A percentile compares a stretch with the other conserved stretches of the same genome.
phyloP scores from a whole-genome alignment of 805 yeast genomes.

The Schwanniomyces vanrijiae region DNA sequence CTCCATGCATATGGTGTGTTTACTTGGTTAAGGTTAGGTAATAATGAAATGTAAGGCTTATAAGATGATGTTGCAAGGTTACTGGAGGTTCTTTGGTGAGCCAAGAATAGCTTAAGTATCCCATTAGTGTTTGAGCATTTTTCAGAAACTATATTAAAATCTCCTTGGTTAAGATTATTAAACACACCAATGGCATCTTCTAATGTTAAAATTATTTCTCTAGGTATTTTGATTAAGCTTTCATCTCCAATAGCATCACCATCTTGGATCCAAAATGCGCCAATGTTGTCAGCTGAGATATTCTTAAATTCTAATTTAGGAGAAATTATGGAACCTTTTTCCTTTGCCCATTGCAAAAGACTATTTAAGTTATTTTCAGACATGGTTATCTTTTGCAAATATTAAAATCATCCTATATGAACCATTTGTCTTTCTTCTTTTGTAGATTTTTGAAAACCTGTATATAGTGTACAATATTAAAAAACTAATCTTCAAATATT shows the following conservation, averaged over 20 bases:
- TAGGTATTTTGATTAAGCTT: slow-evolving; percentile 18
- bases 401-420: neutral
- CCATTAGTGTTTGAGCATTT: slow-evolving; percentile 25
- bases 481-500: neutral
- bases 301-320: slow-evolving; percentile 20
- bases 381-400: neutral
- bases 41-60: slow-evolving; percentile 27
- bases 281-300: slow-evolving; percentile 20
- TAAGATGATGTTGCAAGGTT: slow-evolving; percentile 18
- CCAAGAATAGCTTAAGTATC: slow-evolving; percentile 35
- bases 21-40: slow-evolving; percentile 40
- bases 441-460: neutral
- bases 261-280: slow-evolving; percentile 18
- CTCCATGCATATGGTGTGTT: slow-evolving; percentile 72
- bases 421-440: neutral
- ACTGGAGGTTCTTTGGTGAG: slow-evolving; percentile 23
- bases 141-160: slow-evolving; percentile 5
- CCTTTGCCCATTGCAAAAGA: slow-evolving; percentile 31
- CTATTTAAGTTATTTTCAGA: slow-evolving; percentile 4
- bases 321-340: slow-evolving; percentile 29
- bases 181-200: slow-evolving; percentile 24
- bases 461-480: neutral
- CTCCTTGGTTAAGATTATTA: slow-evolving; percentile 3
- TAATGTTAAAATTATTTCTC: slow-evolving; percentile 18
- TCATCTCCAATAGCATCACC: slow-evolving; percentile 4